Evolutionary conservation across 148 eudicot genomes (phyloP).

Genomic region (Hydrangea macrophylla): DNA sequence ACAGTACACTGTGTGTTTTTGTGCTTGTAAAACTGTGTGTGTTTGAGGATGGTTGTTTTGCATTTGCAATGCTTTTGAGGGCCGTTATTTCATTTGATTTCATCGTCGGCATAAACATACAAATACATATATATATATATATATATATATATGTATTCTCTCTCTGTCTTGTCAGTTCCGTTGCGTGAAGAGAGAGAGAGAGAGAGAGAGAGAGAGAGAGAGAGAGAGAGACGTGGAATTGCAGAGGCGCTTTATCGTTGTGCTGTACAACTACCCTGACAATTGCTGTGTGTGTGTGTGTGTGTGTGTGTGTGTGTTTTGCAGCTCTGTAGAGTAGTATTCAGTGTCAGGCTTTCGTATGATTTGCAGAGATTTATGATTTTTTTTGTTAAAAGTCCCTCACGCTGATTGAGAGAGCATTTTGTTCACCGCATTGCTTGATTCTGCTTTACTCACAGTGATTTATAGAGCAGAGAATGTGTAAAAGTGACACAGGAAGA

Average conservation of each 20-base stretch:
- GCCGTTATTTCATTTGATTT: not conserved
- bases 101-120: too few relatives aligned
- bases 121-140: too few relatives aligned
- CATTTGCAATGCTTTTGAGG: constrained; percentile 1
- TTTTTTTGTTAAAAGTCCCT: constrained; percentile 1
- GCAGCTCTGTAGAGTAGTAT: not conserved
- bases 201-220: not conserved
- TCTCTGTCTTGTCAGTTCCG: not conserved
- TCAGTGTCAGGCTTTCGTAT: not conserved
- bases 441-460: not conserved
- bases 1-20: too few relatives aligned
- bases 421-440: not conserved
- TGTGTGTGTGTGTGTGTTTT: too few relatives aligned
- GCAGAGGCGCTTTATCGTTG: not conserved
- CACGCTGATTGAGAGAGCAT: not conserved
- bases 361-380: not conserved
- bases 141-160: not conserved
- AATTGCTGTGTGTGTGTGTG: not conserved
- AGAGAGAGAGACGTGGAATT: not conserved
- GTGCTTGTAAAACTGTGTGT: not conserved
- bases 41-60: not conserved
- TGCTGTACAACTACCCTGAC: too few relatives aligned
- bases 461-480: not conserved
- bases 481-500: not conserved
- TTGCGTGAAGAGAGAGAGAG: not conserved